Evolutionary conservation across 2,329 filamentous ascomycete genomes (phyloP), one percentile per base, ranked within the genome.

Genomic region (Helotiales sp.): DNA sequence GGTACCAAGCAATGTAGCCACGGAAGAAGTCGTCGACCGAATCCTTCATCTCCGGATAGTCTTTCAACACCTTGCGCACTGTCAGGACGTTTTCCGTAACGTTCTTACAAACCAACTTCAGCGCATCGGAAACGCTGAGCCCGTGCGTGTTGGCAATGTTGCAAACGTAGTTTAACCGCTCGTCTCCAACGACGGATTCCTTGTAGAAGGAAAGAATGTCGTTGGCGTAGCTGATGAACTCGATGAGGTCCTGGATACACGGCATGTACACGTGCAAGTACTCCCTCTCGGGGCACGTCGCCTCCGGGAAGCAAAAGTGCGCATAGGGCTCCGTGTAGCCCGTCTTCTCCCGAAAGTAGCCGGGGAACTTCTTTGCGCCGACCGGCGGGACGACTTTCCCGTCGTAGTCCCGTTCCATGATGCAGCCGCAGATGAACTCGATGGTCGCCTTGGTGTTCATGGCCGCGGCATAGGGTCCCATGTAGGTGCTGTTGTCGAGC

Each of bases 1-100:
- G 12, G 42, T 46, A 46, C 42, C 42, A 46, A 46, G 42, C 42
- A 46, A 46, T 46, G 42, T 46, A 46, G 42, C 42, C 42, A 46
- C 42, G 42, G 42, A 46, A 46, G 6, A 46, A 46, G 12, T 46
- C 22, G 12, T 46, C 42, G 42, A 24, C 22, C 10, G 42, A 25
- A 46, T 25, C 42, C 42, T 15, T 27, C 42, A 46, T 46, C 22
- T 25, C 42, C 9, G 42, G 42, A 27, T 46, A 46, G 22, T 46
- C 42, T 27, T 46, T 27, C 42, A 46, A 46, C 42, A 46, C 42
- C 42, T 46, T 46, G 19, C 42, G 42, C 22, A 24, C 22, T 13
- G 42, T 46, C 42, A 46, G 42, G 42, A 46, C 42, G 12, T 46
- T 46, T 13, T 46, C 42, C 19, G 42, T 46, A 46, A 46, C 42